Conservation (phyloP, 176 grass and related monocot genomes). For the Carex scoparia region DNA sequence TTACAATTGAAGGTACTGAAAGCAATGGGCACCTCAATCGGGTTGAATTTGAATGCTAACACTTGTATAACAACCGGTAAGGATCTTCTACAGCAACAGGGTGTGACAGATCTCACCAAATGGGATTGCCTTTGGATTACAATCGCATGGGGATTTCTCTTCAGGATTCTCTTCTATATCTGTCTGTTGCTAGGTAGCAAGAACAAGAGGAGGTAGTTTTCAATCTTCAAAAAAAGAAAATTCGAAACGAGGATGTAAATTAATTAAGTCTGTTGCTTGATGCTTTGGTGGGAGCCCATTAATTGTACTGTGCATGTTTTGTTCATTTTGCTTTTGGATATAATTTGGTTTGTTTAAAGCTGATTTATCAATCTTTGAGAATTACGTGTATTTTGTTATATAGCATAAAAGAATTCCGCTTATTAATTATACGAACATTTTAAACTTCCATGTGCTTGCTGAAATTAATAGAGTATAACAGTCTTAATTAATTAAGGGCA, state of each 20-base stretch:
- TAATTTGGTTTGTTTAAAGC: conserved; percentile 18
- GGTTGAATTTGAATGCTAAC: conserved; percentile 41
- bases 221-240: not conserved
- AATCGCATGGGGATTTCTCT: conserved; percentile 82
- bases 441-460: not conserved
- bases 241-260: not conserved
- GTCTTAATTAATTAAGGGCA: not conserved
- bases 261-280: not conserved
- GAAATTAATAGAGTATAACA: not conserved
- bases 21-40: conserved; percentile 58
- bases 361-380: not conserved
- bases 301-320: conserved; percentile 11
- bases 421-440: conserved; percentile 1
- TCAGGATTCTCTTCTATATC: conserved; percentile 82
- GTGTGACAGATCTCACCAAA: conserved; percentile 69
- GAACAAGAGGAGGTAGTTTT: conserved; percentile 74
- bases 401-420: not conserved
- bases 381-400: not conserved
- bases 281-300: not conserved
- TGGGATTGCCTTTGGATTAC: conserved; percentile 97
- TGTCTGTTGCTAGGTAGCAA: conserved; percentile 70
- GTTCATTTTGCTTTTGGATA: not conserved
- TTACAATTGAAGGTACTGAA: conserved; percentile 64
- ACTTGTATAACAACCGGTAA: conserved; percentile 85
- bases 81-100: conserved; percentile 63